Base-by-base conservation (phyloP, 768 basidiomycete genomes). In the Leccinum disarticulatum region DNA sequence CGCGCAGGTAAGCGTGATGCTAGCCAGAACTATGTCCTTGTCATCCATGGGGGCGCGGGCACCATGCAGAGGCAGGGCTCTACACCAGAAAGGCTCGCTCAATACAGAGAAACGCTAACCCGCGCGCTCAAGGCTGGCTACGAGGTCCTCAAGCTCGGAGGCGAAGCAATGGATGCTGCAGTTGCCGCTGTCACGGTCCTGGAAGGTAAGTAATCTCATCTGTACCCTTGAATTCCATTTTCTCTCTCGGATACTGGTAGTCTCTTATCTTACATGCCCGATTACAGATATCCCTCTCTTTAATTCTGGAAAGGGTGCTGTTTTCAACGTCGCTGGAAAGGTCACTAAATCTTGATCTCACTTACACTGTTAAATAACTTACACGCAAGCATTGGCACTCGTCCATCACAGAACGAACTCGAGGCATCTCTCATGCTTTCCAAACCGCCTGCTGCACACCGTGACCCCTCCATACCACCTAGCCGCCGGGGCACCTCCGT, bases 401-500 rank as follows among this genome's bases (percentile, higher is more conserved):
- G 28, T 41, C 38, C 1, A 28, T 54, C 54, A 50, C 64, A 93
- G 90, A 90, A 87, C 64, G 92, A 94, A 74, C 80, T 94, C 3
- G 92, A 93, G 71, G 79, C 87, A 1, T 92, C 90, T 6, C 63
- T 94, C 60, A 91, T 91, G 87, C 78, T 92, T 15, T 91, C 91
- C 49, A 85, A 83, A 59, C 90, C 92, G 0, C 92, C 92, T 1
- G 73, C 78, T 1, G 81, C 86, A 13, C 82, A 87, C 31, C 31
- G 31, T 11, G 31, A 31, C 62, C 83, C 87, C 0, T 68, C 80
- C 31, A 83, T 91, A 52, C 83, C 85, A 0, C 14, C 77, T 2
- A 77, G 80, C 6, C 80, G 91, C 19, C 83, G 88, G 11, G 90
- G 88, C 3, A 70, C 84, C 52, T 85, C 84, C 1, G 68, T 86